These are phyloP conservation scores for Paspalum notatum DNA, from an alignment of 176 grass and related monocot species.

Conservation along the genomic window DNA sequence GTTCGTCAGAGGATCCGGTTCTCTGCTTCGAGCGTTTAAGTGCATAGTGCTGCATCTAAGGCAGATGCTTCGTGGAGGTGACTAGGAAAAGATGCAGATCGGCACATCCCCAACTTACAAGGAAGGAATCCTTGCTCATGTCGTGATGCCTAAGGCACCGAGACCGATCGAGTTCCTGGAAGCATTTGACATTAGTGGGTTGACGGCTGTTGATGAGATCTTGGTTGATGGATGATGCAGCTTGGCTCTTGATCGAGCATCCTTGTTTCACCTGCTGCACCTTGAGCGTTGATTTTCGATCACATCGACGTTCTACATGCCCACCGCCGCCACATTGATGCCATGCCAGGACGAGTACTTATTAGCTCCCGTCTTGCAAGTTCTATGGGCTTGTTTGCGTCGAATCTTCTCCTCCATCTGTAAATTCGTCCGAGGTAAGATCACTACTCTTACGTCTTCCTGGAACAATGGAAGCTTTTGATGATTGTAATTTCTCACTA, in stretches of 20 bases:
- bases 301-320: neutral
- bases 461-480: neutral
- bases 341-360: neutral
- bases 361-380: neutral
- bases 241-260: neutral
- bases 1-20: too few species aligned
- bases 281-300: neutral
- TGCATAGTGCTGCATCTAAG: neutral
- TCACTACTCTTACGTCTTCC: neutral
- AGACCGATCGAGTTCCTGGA: neutral
- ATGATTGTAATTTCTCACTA: neutral
- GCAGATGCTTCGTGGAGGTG: constrained; percentile 3
- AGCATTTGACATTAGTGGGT: neutral
- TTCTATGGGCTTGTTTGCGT: neutral
- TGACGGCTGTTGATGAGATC: neutral
- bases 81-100: neutral
- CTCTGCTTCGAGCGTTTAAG: neutral
- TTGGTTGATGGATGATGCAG: neutral
- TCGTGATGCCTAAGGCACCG: neutral
- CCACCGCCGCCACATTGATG: neutral
- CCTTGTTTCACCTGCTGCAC: neutral
- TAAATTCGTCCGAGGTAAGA: constrained; percentile 15
- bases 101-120: neutral
- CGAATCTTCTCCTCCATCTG: neutral
- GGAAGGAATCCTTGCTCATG: constrained; percentile 21